Base-by-base conservation (phyloP, 306 rosid species). In the Acmispon strigosus region DNA sequence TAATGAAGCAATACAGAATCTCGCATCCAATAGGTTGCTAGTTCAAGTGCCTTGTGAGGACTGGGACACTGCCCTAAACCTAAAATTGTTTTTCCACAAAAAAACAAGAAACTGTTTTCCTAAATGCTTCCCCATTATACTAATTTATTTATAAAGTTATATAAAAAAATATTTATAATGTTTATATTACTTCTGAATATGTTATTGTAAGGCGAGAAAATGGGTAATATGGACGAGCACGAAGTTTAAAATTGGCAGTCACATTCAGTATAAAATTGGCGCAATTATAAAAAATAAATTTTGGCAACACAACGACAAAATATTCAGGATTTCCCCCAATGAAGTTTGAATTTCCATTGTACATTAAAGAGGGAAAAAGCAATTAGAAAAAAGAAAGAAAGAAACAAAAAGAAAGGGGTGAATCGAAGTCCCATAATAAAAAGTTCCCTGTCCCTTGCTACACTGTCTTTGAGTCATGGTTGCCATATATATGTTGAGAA, bases 401-500 rank as follows among this genome's bases (percentile, higher is more conserved):
- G 55, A 54, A 66, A 16, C 1, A 43, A 37, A 8, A 29, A 39
- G 41, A 8, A 36, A 37, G 75, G 73, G 76, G 66, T 69, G 65
- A 77, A 43, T 54, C 41, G 32, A 22, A 73, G 79, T 73, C 37
- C 52, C 64, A 77, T 53, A 62, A 62, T n/a, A 32, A 68, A 52
- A 59, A 37, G 72, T 62, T 78, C 66, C 66, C 8, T 15, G 60
- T 70, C 58, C 70, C 70, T 53, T 41, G 77, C 36, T 34, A 62
- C 60, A 62, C 71, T 42, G 20, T 69, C 63, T 45, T 66, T 59
- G 0, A 60, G 83, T 66, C 52, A 58, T 66, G 24, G 51, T 72
- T 58, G 73, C 77, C 62, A 78, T 11, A 52, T 75, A 70, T 24
- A 55, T 75, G 14, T 41, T 62, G 69, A 56, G 74, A 75, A 75